Percentiles rank a stretch among this genome's conserved stretches.
Conservation (phyloP, 331 rosid species). For the Malus hybrid region DNA sequence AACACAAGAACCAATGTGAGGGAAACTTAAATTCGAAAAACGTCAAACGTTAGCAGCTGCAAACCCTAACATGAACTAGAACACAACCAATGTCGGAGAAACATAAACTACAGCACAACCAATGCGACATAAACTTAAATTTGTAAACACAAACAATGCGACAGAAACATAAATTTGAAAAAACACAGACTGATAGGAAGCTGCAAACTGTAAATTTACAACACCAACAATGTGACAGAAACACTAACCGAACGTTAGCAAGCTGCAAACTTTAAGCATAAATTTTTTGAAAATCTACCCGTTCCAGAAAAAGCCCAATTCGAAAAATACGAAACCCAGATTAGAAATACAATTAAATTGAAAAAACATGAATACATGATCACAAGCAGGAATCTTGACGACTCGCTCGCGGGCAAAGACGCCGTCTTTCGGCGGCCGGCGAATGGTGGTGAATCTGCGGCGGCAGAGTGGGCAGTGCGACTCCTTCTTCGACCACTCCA, state of each 20-base stretch:
- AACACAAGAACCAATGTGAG: not conserved
- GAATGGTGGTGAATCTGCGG: conserved; percentile 54
- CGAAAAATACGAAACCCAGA: not conserved
- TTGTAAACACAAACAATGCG: not conserved
- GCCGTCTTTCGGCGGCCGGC: conserved; percentile 34
- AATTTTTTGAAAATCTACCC: not conserved
- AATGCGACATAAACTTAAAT: no score
- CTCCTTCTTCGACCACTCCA: conserved; percentile 81
- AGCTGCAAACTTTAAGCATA: not conserved
- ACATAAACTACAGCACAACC: no score
- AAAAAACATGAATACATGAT: conserved; percentile 44
- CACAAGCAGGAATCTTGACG: conserved; percentile 52
- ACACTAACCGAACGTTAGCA: not conserved
- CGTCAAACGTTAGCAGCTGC: not conserved
- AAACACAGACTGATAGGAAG: not conserved
- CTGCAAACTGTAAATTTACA: not conserved
- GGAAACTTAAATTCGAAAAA: not conserved
- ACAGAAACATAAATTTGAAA: not conserved
- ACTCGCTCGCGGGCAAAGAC: conserved; percentile 33
- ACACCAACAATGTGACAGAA: not conserved
- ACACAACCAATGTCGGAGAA: not conserved
- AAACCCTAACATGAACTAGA: not conserved
- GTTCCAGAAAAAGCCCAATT: not conserved
- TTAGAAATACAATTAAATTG: not conserved
- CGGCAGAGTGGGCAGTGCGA: conserved; percentile 84